phyloP scores from a whole-genome alignment of 768 basidiomycete species.

The Jaapia argillacea region DNA sequence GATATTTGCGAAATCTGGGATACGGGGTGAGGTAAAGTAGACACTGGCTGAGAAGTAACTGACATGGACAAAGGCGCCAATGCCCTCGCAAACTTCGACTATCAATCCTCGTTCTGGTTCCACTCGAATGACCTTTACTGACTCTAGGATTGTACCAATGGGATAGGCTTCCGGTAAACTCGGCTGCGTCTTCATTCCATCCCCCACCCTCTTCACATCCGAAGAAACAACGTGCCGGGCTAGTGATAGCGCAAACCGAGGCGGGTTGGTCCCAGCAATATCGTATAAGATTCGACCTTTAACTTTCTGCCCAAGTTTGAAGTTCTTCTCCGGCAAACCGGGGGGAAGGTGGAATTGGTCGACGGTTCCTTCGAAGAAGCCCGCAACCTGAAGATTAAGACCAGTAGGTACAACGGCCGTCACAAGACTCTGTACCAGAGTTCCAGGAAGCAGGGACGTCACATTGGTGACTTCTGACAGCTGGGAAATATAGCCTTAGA shows the following conservation, averaged over 20 bases:
- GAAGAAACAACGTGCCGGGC: conserved; percentile 62
- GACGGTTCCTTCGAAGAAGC: conserved; percentile 86
- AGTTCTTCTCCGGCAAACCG: conserved; percentile 28
- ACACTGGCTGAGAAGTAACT: conserved; percentile 17
- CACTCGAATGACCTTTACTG: conserved; percentile 62
- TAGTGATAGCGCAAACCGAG: conserved; percentile 75
- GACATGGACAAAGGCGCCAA: conserved; percentile 85
- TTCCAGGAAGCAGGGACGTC: conserved; percentile 78
- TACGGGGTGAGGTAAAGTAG: conserved; percentile 5
- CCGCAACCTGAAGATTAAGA: conserved; percentile 80
- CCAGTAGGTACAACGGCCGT: conserved; percentile 68
- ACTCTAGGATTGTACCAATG: conserved; percentile 62
- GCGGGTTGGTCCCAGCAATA: conserved; percentile 56
- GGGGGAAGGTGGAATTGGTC: conserved; percentile 69
- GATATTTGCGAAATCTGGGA: conserved; percentile 86
- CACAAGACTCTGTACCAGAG: conserved; percentile 72
- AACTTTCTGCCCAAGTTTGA: conserved; percentile 64
- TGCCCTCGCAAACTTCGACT: conserved; percentile 49
- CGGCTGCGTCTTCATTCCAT: conserved; percentile 12
- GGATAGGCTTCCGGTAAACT: conserved; percentile 51
- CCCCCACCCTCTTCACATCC: conserved; percentile 24
- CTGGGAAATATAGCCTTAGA: conserved; percentile 23
- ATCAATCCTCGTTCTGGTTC: conserved; percentile 79
- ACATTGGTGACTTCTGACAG: conserved; percentile 72
- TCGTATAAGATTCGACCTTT: conserved; percentile 82